Base-by-base conservation (phyloP, 352 stramenopile genomes). In the Phytopythium oedochilum region DNA sequence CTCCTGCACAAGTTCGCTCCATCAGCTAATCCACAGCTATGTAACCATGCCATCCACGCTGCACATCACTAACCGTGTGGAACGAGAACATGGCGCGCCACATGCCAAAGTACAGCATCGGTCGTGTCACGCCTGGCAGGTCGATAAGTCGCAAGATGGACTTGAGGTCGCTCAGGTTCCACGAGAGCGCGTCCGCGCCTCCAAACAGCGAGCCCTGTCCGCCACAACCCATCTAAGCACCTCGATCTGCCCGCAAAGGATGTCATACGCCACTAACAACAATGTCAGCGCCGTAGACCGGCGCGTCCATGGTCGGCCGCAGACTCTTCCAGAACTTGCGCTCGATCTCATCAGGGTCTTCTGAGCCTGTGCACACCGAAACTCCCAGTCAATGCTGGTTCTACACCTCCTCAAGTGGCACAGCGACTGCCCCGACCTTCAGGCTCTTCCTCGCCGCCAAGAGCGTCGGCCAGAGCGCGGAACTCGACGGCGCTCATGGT, bases 21-120 rank as follows among this genome's bases (percentile, higher is more conserved):
- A n/a, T n/a, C n/a, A n/a, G n/a, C n/a, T n/a, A n/a, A n/a, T n/a
- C n/a, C n/a, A n/a, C n/a, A n/a, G n/a, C n/a, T n/a, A n/a, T n/a
- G n/a, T n/a, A n/a, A n/a, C n/a, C n/a, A n/a, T n/a, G n/a, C n/a
- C 23, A 45, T 12, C n/a, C 14, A 12, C 23, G 20, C 20, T 56
- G 2, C 45, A 10, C n/a, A 53, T 17, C 44, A 32, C 4, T 14
- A 26, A 88, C 80, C 46, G 87, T 96, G 62, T 98, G 92, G 59
- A 96, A 96, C 0, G 92, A 88, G 63, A 98, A 98, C 82, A 97
- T 96, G 55, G 89, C 85, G 14, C 87, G 71, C 91, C 91, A 98
- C 83, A 96, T 97, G 63, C 92, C 92, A 63, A 97, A 96, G 65
- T 98, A 98, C 28, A 98, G 73, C 91, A 97, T 97, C 4, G 91